A percentile compares a stretch with the other conserved stretches of the same genome.
Conservation (phyloP, 2,329 filamentous ascomycete species). For the Trichoderma citrinoviride region DNA sequence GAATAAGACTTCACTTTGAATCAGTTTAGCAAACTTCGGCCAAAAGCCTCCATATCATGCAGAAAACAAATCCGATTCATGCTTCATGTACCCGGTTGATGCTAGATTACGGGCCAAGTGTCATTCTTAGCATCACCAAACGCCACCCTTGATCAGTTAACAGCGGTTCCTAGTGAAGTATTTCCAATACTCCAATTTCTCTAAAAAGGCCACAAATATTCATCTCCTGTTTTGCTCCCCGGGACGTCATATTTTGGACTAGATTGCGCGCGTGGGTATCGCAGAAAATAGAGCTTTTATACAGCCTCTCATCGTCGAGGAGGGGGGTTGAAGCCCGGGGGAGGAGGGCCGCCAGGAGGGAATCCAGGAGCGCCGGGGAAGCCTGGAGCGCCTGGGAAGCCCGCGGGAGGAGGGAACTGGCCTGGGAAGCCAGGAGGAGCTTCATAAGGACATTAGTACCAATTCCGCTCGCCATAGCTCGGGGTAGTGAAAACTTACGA, state of each 20-base stretch:
- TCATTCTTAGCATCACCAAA: slow-evolving; percentile 20
- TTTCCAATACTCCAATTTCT: slow-evolving; percentile 18
- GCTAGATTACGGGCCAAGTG: slow-evolving; percentile 19
- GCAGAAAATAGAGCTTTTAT: slow-evolving; percentile 10
- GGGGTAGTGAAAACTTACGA: slow-evolving; percentile 43
- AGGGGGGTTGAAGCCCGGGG: slow-evolving; percentile 74
- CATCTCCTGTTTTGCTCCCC: neutral
- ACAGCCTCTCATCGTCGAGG: slow-evolving; percentile 51
- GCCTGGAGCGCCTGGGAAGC: slow-evolving; percentile 36
- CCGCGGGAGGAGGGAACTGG: slow-evolving; percentile 47
- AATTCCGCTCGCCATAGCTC: neutral
- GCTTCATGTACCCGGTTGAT: slow-evolving; percentile 18
- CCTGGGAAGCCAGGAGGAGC: slow-evolving; percentile 52
- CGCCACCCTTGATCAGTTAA: slow-evolving; percentile 19
- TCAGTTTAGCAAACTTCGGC: too few relatives aligned
- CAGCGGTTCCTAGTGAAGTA: slow-evolving; percentile 15
- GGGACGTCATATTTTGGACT: slow-evolving; percentile 8
- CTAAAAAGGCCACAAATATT: slow-evolving; percentile 14
- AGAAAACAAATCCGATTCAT: slow-evolving; percentile 16
- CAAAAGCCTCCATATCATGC: neutral
- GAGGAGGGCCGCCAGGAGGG: slow-evolving; percentile 45
- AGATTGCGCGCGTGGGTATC: slow-evolving; percentile 22
- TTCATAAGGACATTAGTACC: slow-evolving; percentile 38
- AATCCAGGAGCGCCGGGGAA: slow-evolving; percentile 51
- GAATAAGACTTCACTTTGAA: too few relatives aligned